Conservation (phyloP, 169 alveolate species). For the Babesia ovata region DNA sequence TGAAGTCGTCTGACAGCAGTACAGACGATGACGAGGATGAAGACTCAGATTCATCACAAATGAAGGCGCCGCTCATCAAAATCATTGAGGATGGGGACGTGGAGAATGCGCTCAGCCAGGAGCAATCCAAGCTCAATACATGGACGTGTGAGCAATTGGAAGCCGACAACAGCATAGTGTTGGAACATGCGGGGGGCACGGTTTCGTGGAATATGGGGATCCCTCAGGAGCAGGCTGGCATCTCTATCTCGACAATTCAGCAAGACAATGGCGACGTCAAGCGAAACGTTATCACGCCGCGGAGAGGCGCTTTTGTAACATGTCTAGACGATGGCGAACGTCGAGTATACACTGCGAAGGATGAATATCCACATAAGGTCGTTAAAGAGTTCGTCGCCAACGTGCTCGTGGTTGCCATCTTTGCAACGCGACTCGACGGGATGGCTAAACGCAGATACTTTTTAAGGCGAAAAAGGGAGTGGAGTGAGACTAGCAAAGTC, state of each 20-base stretch:
- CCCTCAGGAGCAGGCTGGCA: background rate
- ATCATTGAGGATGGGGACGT: background rate
- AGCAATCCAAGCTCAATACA: background rate
- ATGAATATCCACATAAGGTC: background rate
- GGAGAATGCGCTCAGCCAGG: background rate
- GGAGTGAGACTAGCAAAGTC: conserved; percentile 1
- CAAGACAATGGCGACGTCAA: background rate
- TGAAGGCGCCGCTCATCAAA: background rate
- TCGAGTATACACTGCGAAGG: background rate
- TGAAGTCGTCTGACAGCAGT: background rate
- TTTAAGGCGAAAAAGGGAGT: background rate
- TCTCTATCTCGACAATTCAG: background rate
- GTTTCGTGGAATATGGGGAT: background rate
- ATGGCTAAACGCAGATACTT: background rate
- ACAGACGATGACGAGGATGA: background rate
- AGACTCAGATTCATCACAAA: background rate
- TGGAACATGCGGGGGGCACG: background rate
- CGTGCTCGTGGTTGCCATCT: background rate
- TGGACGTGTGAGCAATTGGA: background rate
- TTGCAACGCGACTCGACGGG: background rate
- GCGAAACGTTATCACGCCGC: background rate
- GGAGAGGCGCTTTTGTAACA: background rate
- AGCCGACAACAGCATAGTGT: background rate
- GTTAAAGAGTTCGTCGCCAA: background rate
- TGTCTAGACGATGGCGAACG: background rate